phyloP scores from a whole-genome alignment of 2,329 filamentous ascomycete species.

The Alternaria arbusti region DNA sequence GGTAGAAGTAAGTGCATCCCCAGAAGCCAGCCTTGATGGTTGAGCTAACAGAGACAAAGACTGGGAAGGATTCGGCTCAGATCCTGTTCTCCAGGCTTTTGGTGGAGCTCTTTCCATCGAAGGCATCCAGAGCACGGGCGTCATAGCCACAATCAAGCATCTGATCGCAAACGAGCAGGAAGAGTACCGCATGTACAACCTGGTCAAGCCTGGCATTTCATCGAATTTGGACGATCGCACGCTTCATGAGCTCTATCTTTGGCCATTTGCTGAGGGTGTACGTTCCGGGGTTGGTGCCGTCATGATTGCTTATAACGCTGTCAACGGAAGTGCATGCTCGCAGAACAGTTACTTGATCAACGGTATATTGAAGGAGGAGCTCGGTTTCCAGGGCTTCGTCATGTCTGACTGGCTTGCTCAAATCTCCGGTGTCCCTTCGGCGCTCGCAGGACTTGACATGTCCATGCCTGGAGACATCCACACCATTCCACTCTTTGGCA shows the following conservation, averaged over 20 bases:
- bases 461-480: constrained; percentile 76
- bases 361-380: constrained; percentile 82
- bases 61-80: constrained; percentile 76
- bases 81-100: constrained; percentile 74
- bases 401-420: constrained; percentile 90
- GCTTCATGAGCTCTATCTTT: constrained; percentile 79
- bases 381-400: constrained; percentile 74
- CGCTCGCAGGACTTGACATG: constrained; percentile 84
- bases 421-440: constrained; percentile 77
- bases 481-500: constrained; percentile 49
- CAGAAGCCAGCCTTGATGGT: not conserved
- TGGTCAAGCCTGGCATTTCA: constrained; percentile 44
- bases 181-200: constrained; percentile 54
- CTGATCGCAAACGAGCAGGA: constrained; percentile 77
- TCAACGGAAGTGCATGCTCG: constrained; percentile 63
- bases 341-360: constrained; percentile 84
- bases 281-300: constrained; percentile 77
- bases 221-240: constrained; percentile 77
- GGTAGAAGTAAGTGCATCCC: constrained; percentile 59
- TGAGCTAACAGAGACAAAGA: constrained; percentile 37
- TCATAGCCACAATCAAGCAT: constrained; percentile 76
- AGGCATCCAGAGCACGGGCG: constrained; percentile 74
- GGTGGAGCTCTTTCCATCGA: constrained; percentile 78
- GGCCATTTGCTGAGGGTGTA: constrained; percentile 83
- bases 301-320: constrained; percentile 78